Evolutionary conservation across 2,329 filamentous ascomycete species (phyloP), one percentile per base, ranked within the genome.

Genomic region (Chaetothyriales sp.): DNA sequence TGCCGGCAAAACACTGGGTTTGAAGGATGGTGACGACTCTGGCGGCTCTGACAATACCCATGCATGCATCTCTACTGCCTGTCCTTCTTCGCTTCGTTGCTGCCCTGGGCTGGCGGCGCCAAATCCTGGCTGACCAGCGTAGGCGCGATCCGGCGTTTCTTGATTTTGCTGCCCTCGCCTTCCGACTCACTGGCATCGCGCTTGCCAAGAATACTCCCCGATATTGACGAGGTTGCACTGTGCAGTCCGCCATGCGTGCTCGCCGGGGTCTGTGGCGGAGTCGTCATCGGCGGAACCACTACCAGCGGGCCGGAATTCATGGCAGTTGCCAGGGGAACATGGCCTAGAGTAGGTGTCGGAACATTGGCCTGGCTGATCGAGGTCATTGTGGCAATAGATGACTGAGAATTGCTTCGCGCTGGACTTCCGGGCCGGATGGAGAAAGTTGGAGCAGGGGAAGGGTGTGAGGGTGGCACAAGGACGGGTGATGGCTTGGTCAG

Each of bases 181-280:
- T 75, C 67, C n/a, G 65, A 68, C 54, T 69, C 70, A 5, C 69
- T 67, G 50, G 73, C 70, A 50, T 75, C 71, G 54, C 75, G 65
- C 61, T 78, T 76, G 1, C 73, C 72, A n/a, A 74, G 61, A 1
- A 77, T 73, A 51, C 74, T 79, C 22, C 70, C 70, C 56, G 70
- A 73, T 25, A 72, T 66, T n/a, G 71, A 71, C 56, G 71, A 76
- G 44, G 73, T 71, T 4, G 77, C 74, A 60, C 77, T 79, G 48
- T 79, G 75, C 5, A 55, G 52, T 10, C 59, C 55, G 51, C 66
- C 64, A 20, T 63, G 66, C 3, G 66, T 64, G 28, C 70, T 67
- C 52, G 77, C 70, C 5, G 90, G 90, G 2, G 90, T 96, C 65
- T 94, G 84, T 0, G 90, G 92, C 2, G 92, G 90, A 6, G 90